Evolutionary conservation across 2,329 filamentous ascomycete genomes (phyloP).

Genomic region (Knoxdaviesia proteae): DNA sequence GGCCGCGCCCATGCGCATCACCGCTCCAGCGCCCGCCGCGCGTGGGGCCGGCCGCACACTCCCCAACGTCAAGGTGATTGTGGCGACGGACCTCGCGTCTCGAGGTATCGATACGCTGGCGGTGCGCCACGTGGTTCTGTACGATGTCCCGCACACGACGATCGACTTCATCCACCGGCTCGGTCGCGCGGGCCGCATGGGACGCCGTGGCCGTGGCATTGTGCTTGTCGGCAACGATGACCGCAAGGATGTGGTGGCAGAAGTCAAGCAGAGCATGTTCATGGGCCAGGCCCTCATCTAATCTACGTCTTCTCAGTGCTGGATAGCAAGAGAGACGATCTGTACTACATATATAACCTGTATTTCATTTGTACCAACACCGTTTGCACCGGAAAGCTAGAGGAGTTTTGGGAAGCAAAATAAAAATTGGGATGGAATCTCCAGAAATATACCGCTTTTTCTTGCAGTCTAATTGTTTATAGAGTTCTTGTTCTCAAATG

Average conservation of each 20-base stretch:
- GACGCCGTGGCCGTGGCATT: conserved; percentile 68
- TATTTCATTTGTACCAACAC: no score
- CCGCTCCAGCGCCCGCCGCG: conserved; percentile 8
- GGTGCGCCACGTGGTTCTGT: conserved; percentile 78
- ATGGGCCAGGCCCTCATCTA: conserved; percentile 60
- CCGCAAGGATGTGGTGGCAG: conserved; percentile 70
- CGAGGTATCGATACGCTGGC: conserved; percentile 85
- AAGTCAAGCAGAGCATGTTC: conserved; percentile 80
- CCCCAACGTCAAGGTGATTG: conserved; percentile 69
- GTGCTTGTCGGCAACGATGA: conserved; percentile 82
- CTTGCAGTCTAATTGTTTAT: no score
- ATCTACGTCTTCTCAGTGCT: not conserved
- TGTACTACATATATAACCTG: no score
- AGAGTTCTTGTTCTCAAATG: no score
- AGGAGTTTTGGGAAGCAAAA: no score
- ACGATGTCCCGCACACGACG: conserved; percentile 92
- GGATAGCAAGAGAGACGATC: no score
- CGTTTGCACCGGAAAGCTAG: no score
- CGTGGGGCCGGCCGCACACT: conserved; percentile 28
- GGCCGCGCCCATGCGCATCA: conserved; percentile 17
- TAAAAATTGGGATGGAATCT: no score
- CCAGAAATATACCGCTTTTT: no score
- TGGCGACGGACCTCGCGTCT: conserved; percentile 83
- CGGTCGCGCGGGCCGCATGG: conserved; percentile 82
- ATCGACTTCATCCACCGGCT: conserved; percentile 97